phyloP scores from a whole-genome alignment of 306 rosid species.

The Medicago lupulina region DNA sequence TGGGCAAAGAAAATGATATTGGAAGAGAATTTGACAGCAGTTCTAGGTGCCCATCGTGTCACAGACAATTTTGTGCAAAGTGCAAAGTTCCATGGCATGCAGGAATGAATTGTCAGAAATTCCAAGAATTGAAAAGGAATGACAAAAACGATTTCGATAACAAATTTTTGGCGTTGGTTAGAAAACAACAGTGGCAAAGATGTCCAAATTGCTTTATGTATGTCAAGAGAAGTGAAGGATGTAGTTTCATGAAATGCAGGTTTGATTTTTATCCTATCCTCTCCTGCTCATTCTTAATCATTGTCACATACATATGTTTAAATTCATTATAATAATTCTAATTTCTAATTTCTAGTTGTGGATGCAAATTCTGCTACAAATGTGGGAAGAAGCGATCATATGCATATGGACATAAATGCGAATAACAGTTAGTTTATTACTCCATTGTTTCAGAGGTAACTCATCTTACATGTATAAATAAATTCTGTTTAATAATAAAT shows the following conservation, averaged over 20 bases:
- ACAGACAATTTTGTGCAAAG: slow-evolving; percentile 5
- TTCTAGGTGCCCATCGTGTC: slow-evolving; percentile 34
- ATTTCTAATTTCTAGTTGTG: not conserved
- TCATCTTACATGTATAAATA: not conserved
- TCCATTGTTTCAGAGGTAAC: not conserved
- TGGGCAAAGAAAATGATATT: not conserved
- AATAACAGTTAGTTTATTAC: not conserved
- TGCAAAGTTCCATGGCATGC: slow-evolving; percentile 40
- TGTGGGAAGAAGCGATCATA: not conserved
- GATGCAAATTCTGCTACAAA: slow-evolving; percentile 15
- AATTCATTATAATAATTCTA: not conserved
- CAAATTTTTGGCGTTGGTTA: not conserved
- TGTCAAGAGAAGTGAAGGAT: not conserved
- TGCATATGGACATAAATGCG: not conserved
- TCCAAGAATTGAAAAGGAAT: not conserved
- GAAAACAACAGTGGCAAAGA: not conserved
- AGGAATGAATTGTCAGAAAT: slow-evolving; percentile 3
- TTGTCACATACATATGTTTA: not conserved
- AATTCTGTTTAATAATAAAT: no score
- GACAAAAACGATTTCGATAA: slow-evolving; percentile 16
- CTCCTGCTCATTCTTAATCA: not conserved
- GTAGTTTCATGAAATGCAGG: slow-evolving; percentile 1
- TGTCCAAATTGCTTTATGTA: slow-evolving; percentile 7
- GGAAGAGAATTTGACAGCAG: not conserved
- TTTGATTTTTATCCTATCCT: not conserved